A percentile compares a stretch with the other conserved stretches of the same genome.
These are phyloP conservation scores for Sphaerostilbella broomeana DNA, from an alignment of 2,329 filamentous ascomycete genomes.

Conservation along the genomic window DNA sequence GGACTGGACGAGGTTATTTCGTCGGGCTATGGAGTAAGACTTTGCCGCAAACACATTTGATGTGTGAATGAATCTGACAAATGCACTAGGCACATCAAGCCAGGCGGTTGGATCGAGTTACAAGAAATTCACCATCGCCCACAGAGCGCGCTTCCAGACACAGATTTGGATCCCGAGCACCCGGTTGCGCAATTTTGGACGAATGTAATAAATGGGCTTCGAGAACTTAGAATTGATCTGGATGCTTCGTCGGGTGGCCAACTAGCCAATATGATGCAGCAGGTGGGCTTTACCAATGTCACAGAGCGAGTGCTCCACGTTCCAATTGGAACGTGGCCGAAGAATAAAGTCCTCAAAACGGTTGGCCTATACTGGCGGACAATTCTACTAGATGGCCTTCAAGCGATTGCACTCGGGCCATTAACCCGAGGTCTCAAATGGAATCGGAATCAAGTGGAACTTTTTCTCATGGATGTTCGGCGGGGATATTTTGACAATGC, in stretches of 20 bases:
- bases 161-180: conserved; percentile 32
- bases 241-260: conserved; percentile 35
- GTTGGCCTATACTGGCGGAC: conserved; percentile 47
- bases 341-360: conserved; percentile 43
- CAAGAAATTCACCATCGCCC: conserved; percentile 48
- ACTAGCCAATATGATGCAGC: conserved; percentile 39
- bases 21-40: conserved; percentile 39
- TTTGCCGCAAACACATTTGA: neutral
- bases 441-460: conserved; percentile 41
- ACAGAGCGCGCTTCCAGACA: conserved; percentile 34
- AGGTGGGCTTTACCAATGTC: conserved; percentile 47
- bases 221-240: conserved; percentile 40
- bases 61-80: conserved; percentile 1
- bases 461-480: conserved; percentile 42
- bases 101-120: conserved; percentile 49
- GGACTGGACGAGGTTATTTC: conserved; percentile 47
- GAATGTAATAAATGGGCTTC: conserved; percentile 38
- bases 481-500: conserved; percentile 41
- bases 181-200: conserved; percentile 42
- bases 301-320: conserved; percentile 43
- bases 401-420: conserved; percentile 47
- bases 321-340: conserved; percentile 49
- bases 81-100: conserved; percentile 39
- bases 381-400: conserved; percentile 42
- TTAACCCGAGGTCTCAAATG: conserved; percentile 44